Evolutionary conservation across 495 filamentous ascomycete genomes (phyloP).

Genomic region (Neohortaea acidophila): DNA sequence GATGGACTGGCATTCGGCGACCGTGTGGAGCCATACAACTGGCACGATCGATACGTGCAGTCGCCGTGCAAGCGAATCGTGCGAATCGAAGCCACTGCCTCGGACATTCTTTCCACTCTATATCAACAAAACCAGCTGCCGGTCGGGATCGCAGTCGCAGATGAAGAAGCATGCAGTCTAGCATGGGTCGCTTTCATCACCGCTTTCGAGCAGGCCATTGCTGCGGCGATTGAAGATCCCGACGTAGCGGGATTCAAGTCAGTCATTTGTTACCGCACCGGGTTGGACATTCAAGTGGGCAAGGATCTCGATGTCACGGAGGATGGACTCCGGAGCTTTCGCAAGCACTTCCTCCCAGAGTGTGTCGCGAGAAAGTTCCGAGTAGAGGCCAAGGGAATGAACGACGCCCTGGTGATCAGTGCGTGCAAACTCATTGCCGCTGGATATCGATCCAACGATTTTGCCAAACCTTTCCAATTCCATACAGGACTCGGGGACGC

Average conservation of each 20-base stretch:
- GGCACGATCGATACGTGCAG: conserved; percentile 54
- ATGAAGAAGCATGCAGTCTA: conserved; percentile 18
- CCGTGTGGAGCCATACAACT: conserved; percentile 44
- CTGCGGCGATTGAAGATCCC: conserved; percentile 40
- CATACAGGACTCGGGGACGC: conserved; percentile 80
- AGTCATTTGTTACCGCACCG: conserved; percentile 70
- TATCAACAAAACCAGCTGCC: conserved; percentile 28
- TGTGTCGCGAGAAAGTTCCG: conserved; percentile 30
- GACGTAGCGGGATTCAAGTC: conserved; percentile 75
- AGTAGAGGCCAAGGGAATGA: conserved; percentile 49
- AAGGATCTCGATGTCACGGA: conserved; percentile 12
- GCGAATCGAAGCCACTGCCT: conserved; percentile 65
- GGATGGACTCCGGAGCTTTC: conserved; percentile 9
- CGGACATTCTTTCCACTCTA: conserved; percentile 35
- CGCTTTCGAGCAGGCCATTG: conserved; percentile 36
- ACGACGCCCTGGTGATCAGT: conserved; percentile 47
- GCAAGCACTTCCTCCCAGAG: conserved; percentile 18
- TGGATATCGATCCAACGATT: conserved; percentile 8
- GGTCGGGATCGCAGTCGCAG: conserved; percentile 15
- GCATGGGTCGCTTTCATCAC: conserved; percentile 28
- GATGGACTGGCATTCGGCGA: conserved; percentile 49
- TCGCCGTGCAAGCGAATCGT: conserved; percentile 61
- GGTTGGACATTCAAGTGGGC: conserved; percentile 39
- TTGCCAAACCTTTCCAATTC: conserved; percentile 63
- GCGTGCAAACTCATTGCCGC: conserved; percentile 30